Percentiles rank a stretch among this genome's conserved stretches.
Conservation (phyloP, 208 protist genomes). For the Trypanosoma platydactyli region DNA sequence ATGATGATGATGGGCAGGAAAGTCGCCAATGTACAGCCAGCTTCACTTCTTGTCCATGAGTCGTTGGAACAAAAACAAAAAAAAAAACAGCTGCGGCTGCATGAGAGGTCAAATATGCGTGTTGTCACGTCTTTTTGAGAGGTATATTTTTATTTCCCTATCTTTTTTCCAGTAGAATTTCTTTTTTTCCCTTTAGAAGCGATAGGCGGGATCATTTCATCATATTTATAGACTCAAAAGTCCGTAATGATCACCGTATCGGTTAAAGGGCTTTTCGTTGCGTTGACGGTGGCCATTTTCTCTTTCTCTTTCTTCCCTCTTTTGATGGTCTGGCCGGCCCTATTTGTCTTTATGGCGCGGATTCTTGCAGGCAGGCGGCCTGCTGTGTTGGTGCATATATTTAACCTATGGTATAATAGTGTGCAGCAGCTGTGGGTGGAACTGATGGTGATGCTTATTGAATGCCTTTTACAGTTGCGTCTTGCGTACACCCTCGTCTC, state of each 20-base stretch:
- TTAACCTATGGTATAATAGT: constrained; percentile 32
- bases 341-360: constrained; percentile 32
- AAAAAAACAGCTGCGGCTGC: too few relatives aligned
- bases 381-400: constrained; percentile 24
- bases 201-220: neutral
- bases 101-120: too few relatives aligned
- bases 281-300: neutral
- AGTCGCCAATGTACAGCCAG: too few relatives aligned
- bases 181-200: constrained; percentile 11
- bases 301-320: neutral
- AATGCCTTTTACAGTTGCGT: constrained; percentile 50
- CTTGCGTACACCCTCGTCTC: constrained; percentile 74
- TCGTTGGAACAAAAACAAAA: too few relatives aligned
- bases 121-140: too few relatives aligned
- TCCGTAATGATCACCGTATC: constrained; percentile 35
- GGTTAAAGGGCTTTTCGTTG: constrained; percentile 33
- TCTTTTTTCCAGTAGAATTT: constrained; percentile 6
- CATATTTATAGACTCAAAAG: neutral
- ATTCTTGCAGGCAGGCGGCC: constrained; percentile 33
- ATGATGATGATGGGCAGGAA: too few relatives aligned
- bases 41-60: too few relatives aligned
- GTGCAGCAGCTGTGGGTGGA: constrained; percentile 45
- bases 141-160: neutral
- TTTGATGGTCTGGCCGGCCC: constrained; percentile 22
- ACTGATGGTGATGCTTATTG: constrained; percentile 44